Percentiles rank a stretch among this genome's conserved stretches.
Conservation (phyloP, 495 filamentous ascomycete genomes). For the Penicillium subrubescens region DNA sequence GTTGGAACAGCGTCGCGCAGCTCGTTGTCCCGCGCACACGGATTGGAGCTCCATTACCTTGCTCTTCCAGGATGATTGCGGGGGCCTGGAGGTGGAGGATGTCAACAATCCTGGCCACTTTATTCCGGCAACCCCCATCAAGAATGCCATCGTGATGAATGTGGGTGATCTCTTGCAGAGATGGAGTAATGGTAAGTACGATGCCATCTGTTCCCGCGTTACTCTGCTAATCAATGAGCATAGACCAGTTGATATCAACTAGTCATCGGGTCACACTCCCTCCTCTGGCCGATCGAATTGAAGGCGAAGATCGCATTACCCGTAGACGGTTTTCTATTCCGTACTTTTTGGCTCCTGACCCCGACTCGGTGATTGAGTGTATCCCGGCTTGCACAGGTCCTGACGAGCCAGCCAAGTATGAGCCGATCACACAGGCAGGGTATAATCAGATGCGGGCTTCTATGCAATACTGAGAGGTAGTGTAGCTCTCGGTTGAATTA, state of each 20-base stretch:
- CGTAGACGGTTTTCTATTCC: conserved; percentile 61
- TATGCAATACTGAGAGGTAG: conserved; percentile 47
- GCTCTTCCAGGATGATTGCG: conserved; percentile 55
- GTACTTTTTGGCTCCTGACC: conserved; percentile 61
- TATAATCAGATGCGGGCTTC: conserved; percentile 55
- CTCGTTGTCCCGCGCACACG: conserved; percentile 57
- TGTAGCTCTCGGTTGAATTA: neutral
- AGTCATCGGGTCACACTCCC: conserved; percentile 57
- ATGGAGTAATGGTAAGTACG: conserved; percentile 58
- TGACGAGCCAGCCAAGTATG: conserved; percentile 49
- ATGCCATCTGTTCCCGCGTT: neutral
- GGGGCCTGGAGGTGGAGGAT: conserved; percentile 60
- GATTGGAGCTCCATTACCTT: conserved; percentile 56
- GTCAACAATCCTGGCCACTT: conserved; percentile 50
- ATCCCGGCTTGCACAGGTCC: conserved; percentile 51
- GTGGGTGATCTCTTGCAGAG: conserved; percentile 61
- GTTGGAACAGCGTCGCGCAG: conserved; percentile 45
- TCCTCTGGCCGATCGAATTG: conserved; percentile 34
- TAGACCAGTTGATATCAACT: conserved; percentile 56
- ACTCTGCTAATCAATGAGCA: conserved; percentile 1
- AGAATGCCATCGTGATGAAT: conserved; percentile 58
- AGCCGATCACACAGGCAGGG: conserved; percentile 52
- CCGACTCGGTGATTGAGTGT: conserved; percentile 56
- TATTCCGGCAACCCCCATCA: conserved; percentile 51
- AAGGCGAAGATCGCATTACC: conserved; percentile 48